A percentile compares a stretch with the other conserved stretches of the same genome.
phyloP scores from a whole-genome alignment of 73 alveolate genomes.

The Symbiodinium natans region DNA sequence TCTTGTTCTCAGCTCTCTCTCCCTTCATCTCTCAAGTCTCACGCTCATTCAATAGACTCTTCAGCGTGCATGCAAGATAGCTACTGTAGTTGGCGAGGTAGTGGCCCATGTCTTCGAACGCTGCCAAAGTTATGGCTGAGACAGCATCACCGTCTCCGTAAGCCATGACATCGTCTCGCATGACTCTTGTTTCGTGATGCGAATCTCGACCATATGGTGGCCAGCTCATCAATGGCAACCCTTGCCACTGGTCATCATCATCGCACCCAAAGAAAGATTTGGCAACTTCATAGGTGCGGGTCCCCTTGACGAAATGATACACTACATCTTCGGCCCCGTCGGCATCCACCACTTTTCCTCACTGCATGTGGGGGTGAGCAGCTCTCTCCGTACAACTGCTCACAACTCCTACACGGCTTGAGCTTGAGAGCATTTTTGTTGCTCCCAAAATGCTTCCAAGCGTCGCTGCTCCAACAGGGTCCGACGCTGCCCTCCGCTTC shows the following conservation, averaged over 20 bases:
- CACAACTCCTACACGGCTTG: too few relatives aligned
- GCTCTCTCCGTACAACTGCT: too few relatives aligned
- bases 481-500: conserved; percentile 71
- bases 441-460: not conserved
- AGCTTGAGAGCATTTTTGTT: too few relatives aligned
- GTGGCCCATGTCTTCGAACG: conserved; percentile 79
- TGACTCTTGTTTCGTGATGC: conserved; percentile 73
- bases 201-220: conserved; percentile 87
- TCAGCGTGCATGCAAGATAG: too few relatives aligned
- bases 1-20: too few relatives aligned
- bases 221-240: conserved; percentile 50
- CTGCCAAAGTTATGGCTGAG: conserved; percentile 65
- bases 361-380: not conserved
- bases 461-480: conserved; percentile 33
- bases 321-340: conserved; percentile 85
- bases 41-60: too few relatives aligned
- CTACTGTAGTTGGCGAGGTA: conserved; percentile 39
- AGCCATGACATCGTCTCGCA: conserved; percentile 90
- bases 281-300: conserved; percentile 86
- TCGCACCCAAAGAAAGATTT: conserved; percentile 64
- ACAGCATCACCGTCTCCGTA: conserved; percentile 90
- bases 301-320: conserved; percentile 66
- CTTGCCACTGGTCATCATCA: conserved; percentile 22
- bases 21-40: too few relatives aligned
- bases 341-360: conserved; percentile 42